Base-by-base conservation (phyloP, 176 grass and related monocot species). In the Oryza glumipatula region DNA sequence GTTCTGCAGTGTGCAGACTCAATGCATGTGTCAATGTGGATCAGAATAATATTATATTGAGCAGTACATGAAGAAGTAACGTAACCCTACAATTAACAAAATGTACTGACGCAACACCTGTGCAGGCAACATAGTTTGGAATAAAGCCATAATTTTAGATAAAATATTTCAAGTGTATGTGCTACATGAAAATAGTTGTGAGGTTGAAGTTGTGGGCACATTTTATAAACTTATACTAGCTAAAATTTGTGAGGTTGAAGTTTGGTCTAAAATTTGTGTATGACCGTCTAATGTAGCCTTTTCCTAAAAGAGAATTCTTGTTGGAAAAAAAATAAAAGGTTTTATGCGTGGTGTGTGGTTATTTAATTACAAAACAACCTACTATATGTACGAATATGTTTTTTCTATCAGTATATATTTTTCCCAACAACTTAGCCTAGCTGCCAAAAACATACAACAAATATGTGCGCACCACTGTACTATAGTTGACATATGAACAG, bases 391-490 rank as follows among this genome's bases (percentile, higher is more conserved):
- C 47, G 12, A 49, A 12, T 14, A 3, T 2, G 28, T 14, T 47
- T 47, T 49, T 13, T 35, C 46, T 49, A 48, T 7, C 28, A 30
- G 28, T 49, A 48, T 12, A 70, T 11, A 21, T 58, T 21, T 58
- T 56, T 58, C 1, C 54, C 54, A 58, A 58, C 48, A 5, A 44
- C 47, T 49, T 49, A 13, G 2, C 54, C 48, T 56, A 67, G 48
- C 56, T 82, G 45, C 83, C 78, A 90, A 78, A 56, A 74, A 79
- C 84, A 79, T 83, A 79, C 60, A 86, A 90, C 73, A 74, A 86
- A 23, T 65, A 23, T 67, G 17, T 58, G 32, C 2, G 7, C 28
- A 32, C 22, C 23, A 89, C 77, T 67, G 78, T 86, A 72, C 35
- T 48, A 22, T 48, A 22, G 33, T 32, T 79, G 73, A 68, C 74